Evolutionary conservation across 257 asterid genomes (phyloP), one percentile per base, ranked within the genome.

Genomic region (Leonotis leonurus): DNA sequence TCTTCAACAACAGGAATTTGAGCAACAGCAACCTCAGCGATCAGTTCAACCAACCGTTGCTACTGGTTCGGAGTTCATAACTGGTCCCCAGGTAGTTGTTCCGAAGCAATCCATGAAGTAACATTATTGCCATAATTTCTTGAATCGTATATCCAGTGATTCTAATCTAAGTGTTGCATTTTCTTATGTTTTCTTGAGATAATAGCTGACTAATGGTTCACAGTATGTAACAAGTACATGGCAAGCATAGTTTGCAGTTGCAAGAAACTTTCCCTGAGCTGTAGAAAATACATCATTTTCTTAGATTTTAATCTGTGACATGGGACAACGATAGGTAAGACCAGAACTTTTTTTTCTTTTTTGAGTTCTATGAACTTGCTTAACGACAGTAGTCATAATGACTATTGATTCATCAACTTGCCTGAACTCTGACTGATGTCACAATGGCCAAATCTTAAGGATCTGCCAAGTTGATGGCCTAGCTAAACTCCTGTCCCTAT

Each of bases 1-100:
- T 69, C 99, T 92, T 74, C 99, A 92, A 71, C 97, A 89, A 62
- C 93, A 86, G 73, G 99, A 92, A 56, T 89, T 84, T 65, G 99
- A 92, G 52, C 85, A 88, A 30, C 95, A 84, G 67, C 79, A 76
- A 54, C 65, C 56, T 44, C 92, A 71, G 56, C 91, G 66, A 61
- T 79, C 83, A 62, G 72, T n/a, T n/a, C n/a, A n/a, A n/a, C 78
- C 86, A 61, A 68, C 81, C 26, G 40, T 43, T 43, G 63, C 72
- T 53, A 80, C 76, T 44, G 72, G 79, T 70, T 79, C 97, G 30
- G 60, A 85, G 75, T 72, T 84, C 73, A 74, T 81, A 50, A 81
- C 90, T 54, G 96, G 93, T 64, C 88, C 99, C 6, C 91, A 82
- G 91, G 98, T 85, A 80, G 44, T 8, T 52, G 9, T 17, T 4